Evolutionary conservation across 306 rosid species (phyloP).

Genomic region (Abrus precatorius): DNA sequence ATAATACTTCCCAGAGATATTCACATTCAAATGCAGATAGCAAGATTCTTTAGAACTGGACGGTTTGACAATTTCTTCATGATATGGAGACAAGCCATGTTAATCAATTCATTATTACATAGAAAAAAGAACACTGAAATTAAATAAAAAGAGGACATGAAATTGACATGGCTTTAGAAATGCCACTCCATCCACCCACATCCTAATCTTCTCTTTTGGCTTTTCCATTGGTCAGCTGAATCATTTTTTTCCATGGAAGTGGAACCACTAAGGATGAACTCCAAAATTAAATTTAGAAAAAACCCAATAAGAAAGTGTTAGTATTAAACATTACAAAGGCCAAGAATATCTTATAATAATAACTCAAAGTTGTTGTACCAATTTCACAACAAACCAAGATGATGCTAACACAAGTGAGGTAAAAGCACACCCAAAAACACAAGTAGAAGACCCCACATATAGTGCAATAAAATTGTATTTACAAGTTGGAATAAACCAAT

Average conservation of each 20-base stretch:
- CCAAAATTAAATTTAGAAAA: not conserved
- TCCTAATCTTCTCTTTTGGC: conserved; percentile 48
- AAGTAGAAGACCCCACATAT: conserved; percentile 7
- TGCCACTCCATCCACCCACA: conserved; percentile 52
- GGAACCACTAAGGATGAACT: not conserved
- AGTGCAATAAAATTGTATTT: not conserved
- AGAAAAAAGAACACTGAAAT: conserved; percentile 24
- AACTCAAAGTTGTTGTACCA: not conserved
- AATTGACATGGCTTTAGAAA: conserved; percentile 54
- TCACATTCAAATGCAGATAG: conserved; percentile 34
- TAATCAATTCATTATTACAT: conserved; percentile 48
- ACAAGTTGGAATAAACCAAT: not conserved
- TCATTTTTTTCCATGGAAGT: not conserved
- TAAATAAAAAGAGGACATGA: conserved; percentile 37
- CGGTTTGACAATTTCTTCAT: conserved; percentile 55
- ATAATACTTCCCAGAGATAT: not conserved
- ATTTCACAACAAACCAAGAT: not conserved
- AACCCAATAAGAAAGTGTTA: not conserved
- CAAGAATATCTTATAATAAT: not conserved
- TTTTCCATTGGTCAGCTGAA: not conserved
- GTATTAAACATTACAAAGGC: not conserved
- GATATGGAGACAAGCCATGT: conserved; percentile 58
- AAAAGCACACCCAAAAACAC: not conserved
- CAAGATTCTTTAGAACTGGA: conserved; percentile 44
- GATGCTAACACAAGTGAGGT: not conserved